Conservation (phyloP, 306 rosid species). For the Dalbergia cochinchinensis region DNA sequence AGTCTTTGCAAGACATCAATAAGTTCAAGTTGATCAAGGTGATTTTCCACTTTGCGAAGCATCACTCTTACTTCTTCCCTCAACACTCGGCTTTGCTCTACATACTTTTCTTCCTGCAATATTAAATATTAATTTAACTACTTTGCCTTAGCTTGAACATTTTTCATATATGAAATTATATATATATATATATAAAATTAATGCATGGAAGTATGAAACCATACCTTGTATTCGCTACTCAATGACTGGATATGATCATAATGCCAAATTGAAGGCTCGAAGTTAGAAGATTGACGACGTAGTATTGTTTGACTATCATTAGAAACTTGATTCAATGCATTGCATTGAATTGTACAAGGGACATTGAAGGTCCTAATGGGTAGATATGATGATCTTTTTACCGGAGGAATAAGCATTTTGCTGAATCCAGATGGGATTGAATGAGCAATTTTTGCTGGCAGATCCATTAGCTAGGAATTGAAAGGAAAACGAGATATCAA, state of each 20-base stretch:
- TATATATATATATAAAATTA: too few species aligned
- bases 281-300: constrained; percentile 23
- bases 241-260: constrained; percentile 15
- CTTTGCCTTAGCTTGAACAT: too few species aligned
- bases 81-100: too few species aligned
- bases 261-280: constrained; percentile 21
- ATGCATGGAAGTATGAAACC: not conserved
- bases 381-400: not conserved
- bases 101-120: too few species aligned
- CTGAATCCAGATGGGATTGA: not conserved
- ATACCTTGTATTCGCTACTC: constrained; percentile 3
- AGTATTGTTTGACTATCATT: not conserved
- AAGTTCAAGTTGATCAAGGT: too few species aligned
- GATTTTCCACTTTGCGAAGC: too few species aligned
- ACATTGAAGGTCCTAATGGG: not conserved
- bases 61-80: too few species aligned
- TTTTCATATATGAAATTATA: too few species aligned
- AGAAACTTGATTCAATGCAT: too few species aligned
- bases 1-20: too few species aligned
- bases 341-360: not conserved
- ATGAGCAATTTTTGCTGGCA: not conserved
- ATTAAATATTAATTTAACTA: too few species aligned
- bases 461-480: not conserved
- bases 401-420: not conserved
- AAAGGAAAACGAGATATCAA: too few species aligned